Base-by-base conservation (phyloP, 345 rosid genomes). In the Boechera stricta region DNA sequence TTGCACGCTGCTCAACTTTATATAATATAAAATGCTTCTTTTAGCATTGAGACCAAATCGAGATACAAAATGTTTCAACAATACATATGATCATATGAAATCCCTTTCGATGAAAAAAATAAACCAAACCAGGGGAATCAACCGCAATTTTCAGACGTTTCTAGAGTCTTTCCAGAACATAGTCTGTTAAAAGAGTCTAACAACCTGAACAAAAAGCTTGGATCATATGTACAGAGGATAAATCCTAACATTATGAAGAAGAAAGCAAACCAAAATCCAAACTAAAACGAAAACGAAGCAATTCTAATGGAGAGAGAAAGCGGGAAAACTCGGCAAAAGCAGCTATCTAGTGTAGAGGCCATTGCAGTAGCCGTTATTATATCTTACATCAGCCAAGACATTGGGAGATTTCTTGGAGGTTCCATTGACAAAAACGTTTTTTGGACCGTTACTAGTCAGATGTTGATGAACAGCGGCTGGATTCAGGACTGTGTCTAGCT, bases 341-440 rank as follows among this genome's bases (percentile, higher is more conserved):
- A 78, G 71, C 57, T 75, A 51, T 82, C 86, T 90, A 69, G 82
- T 60, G 72, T 82, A 85, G 85, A 93, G 82, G 16, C 89, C 85
- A 29, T 84, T 88, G 82, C 87, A 84, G 33, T 67, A 83, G 72
- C 76, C 88, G 74, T 85, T 87, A 49, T 71, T 78, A 57, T 85
- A 88, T 61, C 81, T 67, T 67, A 82, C 87, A 77, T 85, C 87
- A 7, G 82, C 62, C 65, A 84, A 44, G 44, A 85, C 77, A 64
- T 84, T 90, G 4, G 88, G 66, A 64, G 80, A 77, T 64, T 82
- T 87, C 47, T 85, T 75, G 24, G 82, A 68, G 8, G 75, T 64
- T 71, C 93, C 94, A 67, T 85, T 87, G 67, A 48, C 80, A 72
- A 52, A 85, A 13, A 77, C 73, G 26, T 75, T 86, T 28, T 44